phyloP scores from a whole-genome alignment of 2,329 filamentous ascomycete species.

The Fusarium tanahbumbuense region DNA sequence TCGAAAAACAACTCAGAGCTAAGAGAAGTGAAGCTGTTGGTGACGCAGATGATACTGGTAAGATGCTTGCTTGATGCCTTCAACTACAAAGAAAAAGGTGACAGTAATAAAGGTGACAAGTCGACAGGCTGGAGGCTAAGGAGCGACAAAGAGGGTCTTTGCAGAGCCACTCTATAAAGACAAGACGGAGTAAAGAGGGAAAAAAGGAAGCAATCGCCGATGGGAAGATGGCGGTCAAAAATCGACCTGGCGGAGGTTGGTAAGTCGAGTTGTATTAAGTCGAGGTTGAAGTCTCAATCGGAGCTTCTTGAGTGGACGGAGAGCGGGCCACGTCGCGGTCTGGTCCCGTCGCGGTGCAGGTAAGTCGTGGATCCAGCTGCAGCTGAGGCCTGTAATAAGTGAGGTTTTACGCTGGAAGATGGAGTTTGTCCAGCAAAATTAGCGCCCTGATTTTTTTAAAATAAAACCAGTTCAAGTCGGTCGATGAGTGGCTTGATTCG shows the following conservation, averaged over 20 bases:
- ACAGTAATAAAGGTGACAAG: conserved; percentile 16
- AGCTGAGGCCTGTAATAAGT: conserved; percentile 28
- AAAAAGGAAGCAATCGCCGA: conserved; percentile 33
- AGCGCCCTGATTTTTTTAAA: conserved; percentile 28
- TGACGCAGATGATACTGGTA: not conserved
- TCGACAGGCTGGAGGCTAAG: conserved; percentile 8
- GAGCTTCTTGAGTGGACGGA: conserved; percentile 30
- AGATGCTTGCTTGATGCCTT: not conserved
- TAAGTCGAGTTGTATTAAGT: conserved; percentile 19
- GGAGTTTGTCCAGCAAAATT: conserved; percentile 14
- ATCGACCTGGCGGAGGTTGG: conserved; percentile 11
- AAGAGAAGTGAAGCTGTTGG: conserved; percentile 22
- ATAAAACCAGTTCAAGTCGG: conserved; percentile 6
- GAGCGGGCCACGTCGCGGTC: conserved; percentile 44
- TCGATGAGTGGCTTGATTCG: conserved; percentile 21
- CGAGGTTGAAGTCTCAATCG: conserved; percentile 21
- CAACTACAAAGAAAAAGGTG: conserved; percentile 16
- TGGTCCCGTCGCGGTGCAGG: conserved; percentile 24
- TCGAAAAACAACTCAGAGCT: conserved; percentile 1
- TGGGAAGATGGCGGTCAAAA: conserved; percentile 28
- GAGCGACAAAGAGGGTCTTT: conserved; percentile 28
- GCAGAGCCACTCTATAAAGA: conserved; percentile 19
- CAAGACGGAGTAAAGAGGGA: not conserved
- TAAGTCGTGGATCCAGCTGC: conserved; percentile 19
- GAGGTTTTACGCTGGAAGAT: conserved; percentile 23